Evolutionary conservation across 192 early-diverging fungal species (phyloP), one percentile per base, ranked within the genome.

Genomic region (Geranomyces variabilis): DNA sequence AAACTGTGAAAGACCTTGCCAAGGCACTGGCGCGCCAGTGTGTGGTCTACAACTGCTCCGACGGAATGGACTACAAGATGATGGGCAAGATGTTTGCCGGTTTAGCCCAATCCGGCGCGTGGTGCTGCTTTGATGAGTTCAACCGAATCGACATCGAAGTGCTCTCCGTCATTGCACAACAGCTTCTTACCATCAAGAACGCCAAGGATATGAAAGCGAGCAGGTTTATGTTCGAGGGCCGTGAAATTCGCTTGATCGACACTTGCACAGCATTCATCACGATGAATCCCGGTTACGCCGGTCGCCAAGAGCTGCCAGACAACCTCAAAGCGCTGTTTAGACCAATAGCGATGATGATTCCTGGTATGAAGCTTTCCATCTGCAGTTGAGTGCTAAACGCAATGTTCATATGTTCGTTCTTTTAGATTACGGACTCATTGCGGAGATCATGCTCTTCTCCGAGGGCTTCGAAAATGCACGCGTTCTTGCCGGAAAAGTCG

Each of bases 11-110:
- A 59, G 86, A 88, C 74, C 66, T 88, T 12, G 84, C 86, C 47
- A 88, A 88, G 62, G 86, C 86, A 14, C 71, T 88, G 55, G 82
- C 86, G 4, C 67, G 81, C 8, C 86, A 88, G 56, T 88, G 86
- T 76, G 86, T 88, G 3, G 86, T 88, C 36, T 88, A 86, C 74
- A 88, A 88, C 65, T 88, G 86, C 73, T 88, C 86, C 30, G 86
- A 88, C 66, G 84, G 84, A 36, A 76, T 88, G 73, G 86, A 88
- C 69, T 88, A 88, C 76, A 88, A 88, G 57, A 88, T 88, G 84
- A 88, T 88, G 86, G 86, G 86, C 29, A 87, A 87, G 63, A 85
- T 87, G 83, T 87, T 87, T 83, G 86, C 86, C 0, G 86, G 86
- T 31, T 70, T 86, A 30, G 84, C 84, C 6, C 86, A 86, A 64